Base-by-base conservation (phyloP, 2,329 filamentous ascomycete species). In the Colletotrichum cereale region DNA sequence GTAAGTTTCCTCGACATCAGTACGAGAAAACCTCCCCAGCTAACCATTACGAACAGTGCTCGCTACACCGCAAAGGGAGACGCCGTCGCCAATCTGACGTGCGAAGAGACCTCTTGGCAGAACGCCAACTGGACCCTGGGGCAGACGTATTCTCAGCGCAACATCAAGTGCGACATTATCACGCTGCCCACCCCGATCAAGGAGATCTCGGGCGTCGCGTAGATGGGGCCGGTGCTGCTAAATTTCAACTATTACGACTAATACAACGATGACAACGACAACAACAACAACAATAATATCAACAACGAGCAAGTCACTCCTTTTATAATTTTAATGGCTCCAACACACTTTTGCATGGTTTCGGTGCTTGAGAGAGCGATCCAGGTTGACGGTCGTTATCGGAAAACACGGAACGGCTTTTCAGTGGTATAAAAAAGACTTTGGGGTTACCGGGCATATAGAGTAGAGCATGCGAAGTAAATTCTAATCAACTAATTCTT, bases 101-200 rank as follows among this genome's bases (percentile, higher is more conserved):
- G 80, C 77, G 36, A 71, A 18, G 78, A 80, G 34, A 67, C 62
- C 31, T 74, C 11, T 1, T 79, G 71, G 72, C 10, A 78, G 70
- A 82, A 80, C 74, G 67, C 74, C 2, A 66, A 79, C 70, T 82
- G 81, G 81, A 71, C 75, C 61, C 8, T 64, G 8, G 79, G 79
- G 40, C 58, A 80, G 74, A 74, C 76, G 21, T 82, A 79, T 78
- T 82, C 80, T 6, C 52, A 66, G 31, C 75, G 78, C 48, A 71
- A 47, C 24, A 56, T 80, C 52, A 76, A 63, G 40, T 82, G 81
- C 75, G 71, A 75, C 36, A 74, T 74, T 48, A 72, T 77, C 42
- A 76, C 75, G 14, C 72, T 75, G 44, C 56, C 74, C 18, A 74
- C 74, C 21, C 75, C 77, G n/a, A 73, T 82, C 40, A 74, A 74